Percentiles rank a stretch among this genome's conserved stretches.
These are phyloP conservation scores for Sporothrix inflata DNA, from an alignment of 2,329 filamentous ascomycete genomes.

Conservation along the genomic window DNA sequence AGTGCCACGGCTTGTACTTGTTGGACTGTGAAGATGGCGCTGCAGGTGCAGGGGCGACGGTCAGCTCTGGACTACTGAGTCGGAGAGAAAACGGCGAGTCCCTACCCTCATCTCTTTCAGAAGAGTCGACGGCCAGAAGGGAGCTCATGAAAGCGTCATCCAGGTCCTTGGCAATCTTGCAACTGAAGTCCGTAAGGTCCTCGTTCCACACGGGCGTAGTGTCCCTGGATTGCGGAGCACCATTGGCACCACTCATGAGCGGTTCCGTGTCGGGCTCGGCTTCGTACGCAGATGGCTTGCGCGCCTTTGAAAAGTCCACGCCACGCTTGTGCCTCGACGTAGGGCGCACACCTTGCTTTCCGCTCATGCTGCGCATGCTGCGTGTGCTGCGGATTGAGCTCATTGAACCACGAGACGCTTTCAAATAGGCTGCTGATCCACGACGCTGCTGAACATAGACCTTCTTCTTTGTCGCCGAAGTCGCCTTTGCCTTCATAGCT, in stretches of 20 bases:
- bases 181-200: constrained; percentile 81
- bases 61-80: constrained; percentile 40
- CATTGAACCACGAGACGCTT: constrained; percentile 49
- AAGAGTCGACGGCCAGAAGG: constrained; percentile 42
- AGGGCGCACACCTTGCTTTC: constrained; percentile 49
- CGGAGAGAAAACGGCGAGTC: constrained; percentile 50
- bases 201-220: constrained; percentile 58
- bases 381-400: constrained; percentile 54
- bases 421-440: constrained; percentile 38
- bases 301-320: constrained; percentile 58
- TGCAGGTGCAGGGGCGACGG: not conserved
- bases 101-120: constrained; percentile 38
- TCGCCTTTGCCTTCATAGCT: constrained; percentile 25
- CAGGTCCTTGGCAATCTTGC: constrained; percentile 84
- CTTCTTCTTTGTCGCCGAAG: constrained; percentile 25
- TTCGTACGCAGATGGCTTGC: constrained; percentile 42
- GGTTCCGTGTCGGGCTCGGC: constrained; percentile 22
- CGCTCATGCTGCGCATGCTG: constrained; percentile 32
- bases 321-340: constrained; percentile 54
- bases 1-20: constrained; percentile 45
- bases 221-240: not conserved
- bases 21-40: constrained; percentile 3
- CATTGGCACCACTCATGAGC: constrained; percentile 29
- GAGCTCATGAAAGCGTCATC: constrained; percentile 87
- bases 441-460: constrained; percentile 40